Percentiles rank a stretch among this genome's conserved stretches.
phyloP scores from a whole-genome alignment of 257 asterid genomes.

The Jacaranda mimosifolia region DNA sequence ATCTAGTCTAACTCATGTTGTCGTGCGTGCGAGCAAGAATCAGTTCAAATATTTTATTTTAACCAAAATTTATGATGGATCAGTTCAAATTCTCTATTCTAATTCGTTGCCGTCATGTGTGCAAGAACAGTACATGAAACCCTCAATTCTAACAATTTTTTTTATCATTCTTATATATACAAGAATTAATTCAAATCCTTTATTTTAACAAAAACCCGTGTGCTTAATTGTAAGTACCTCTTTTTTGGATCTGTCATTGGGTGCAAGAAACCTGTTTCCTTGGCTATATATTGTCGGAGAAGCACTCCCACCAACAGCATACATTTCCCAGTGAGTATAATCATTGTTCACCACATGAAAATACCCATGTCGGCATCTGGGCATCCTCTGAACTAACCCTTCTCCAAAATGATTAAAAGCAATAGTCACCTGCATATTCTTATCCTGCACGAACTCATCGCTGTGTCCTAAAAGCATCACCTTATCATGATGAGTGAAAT shows the following conservation, averaged over 20 bases:
- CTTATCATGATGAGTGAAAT: conserved; percentile 82
- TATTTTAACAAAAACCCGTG: no score
- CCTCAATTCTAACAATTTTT: no score
- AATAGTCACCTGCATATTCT: conserved; percentile 77
- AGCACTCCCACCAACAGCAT: conserved; percentile 93
- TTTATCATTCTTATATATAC: no score
- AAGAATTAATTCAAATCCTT: no score
- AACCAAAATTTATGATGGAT: no score
- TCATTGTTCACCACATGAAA: conserved; percentile 93
- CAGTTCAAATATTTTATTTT: no score
- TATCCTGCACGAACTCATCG: conserved; percentile 60
- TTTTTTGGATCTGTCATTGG: conserved; percentile 51
- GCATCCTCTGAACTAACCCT: conserved; percentile 90
- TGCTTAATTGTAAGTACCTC: conserved; percentile 46
- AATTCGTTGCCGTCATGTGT: no score
- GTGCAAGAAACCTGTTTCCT: conserved; percentile 88
- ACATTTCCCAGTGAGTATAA: conserved; percentile 92
- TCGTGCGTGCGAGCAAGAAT: no score
- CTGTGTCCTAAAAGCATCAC: conserved; percentile 87
- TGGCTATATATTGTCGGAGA: conserved; percentile 85
- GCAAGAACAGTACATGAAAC: no score
- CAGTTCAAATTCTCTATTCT: no score
- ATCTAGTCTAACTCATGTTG: no score
- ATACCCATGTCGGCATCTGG: conserved; percentile 94
- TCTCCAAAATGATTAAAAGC: conserved; percentile 93